Percentiles rank a stretch among this genome's conserved stretches.
Conservation (phyloP, 176 grass and related monocot genomes). For the Zea mays region DNA sequence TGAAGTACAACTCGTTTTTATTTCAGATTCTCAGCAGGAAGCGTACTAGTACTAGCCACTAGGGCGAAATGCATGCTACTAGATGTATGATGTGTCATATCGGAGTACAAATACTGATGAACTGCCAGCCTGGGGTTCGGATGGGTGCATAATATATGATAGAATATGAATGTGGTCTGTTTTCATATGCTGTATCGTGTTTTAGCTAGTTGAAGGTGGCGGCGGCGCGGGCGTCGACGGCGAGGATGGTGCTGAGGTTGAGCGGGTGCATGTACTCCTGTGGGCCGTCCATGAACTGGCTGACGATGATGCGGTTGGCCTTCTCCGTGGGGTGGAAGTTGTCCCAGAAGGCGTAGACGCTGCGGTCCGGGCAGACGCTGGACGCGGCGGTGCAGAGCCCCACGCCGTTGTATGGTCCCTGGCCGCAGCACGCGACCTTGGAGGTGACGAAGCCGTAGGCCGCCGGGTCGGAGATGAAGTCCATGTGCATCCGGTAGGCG, state of each 20-base stretch:
- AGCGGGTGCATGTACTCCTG: conserved; percentile 61
- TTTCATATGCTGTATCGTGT: neutral
- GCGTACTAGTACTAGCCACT: neutral
- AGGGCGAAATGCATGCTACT: neutral
- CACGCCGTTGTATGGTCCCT: conserved; percentile 65
- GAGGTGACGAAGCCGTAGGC: conserved; percentile 66
- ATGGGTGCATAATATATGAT: neutral
- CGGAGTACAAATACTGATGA: neutral
- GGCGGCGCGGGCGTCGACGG: conserved; percentile 29
- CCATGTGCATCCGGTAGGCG: conserved; percentile 68
- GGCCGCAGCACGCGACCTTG: conserved; percentile 69
- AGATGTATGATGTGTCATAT: neutral
- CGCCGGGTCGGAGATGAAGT: conserved; percentile 59
- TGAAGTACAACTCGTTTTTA: neutral
- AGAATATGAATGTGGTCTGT: neutral
- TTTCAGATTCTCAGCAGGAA: neutral
- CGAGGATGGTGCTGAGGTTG: conserved; percentile 71
- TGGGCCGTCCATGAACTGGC: conserved; percentile 55
- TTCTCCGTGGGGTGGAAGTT: conserved; percentile 67
- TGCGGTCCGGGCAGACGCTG: conserved; percentile 57
- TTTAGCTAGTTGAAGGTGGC: neutral
- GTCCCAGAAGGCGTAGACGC: conserved; percentile 65
- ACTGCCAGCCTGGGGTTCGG: neutral
- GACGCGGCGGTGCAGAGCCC: conserved; percentile 59
- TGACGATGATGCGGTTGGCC: conserved; percentile 69